Base-by-base conservation (phyloP, 1,284 basidiomycete genomes). In the Ceratobasidium sp. region DNA sequence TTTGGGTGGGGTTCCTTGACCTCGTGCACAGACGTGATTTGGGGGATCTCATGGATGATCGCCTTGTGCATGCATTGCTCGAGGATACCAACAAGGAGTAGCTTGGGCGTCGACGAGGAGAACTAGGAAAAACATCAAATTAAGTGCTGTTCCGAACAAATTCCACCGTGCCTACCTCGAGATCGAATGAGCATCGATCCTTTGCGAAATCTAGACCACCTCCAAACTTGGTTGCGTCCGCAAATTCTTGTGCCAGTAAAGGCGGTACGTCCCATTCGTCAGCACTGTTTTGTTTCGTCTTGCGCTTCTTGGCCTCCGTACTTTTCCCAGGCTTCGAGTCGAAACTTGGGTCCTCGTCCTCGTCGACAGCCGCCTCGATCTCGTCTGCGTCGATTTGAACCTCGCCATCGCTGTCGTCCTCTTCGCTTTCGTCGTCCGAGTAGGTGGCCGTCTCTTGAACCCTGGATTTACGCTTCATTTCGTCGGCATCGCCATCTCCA, bases 21-120 rank as follows among this genome's bases (percentile, higher is more conserved):
- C 73, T 87, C 85, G 82, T 68, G 69, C 4, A 94, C 92, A 78
- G 91, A 93, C 2, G 85, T 85, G 75, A 98, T 96, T 27, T 89
- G 88, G 7, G 89, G 85, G 69, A 98, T 93, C 78, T 97, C 92
- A 70, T 94, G 92, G 69, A 98, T 83, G 72, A 98, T 83, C 1
- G 93, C 90, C 68, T 87, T 86, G 68, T 87, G 83, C 78, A 94
- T 97, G 17, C 89, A 87, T 69, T 89, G 85, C 78, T 98, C 95
- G 68, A 97, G 85, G 72, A 98, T 87, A 67, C 94, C 95, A 62
- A 97, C 93, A 38, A 98, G 85, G 34, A 98, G 83, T 43, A 98
- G 83, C 79, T 98, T 98, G 27, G 94, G 94, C 76, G 93, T 86
- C 75, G 88, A 83, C 52, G 86, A 82, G 22, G 80, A 77, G 77